phyloP scores from a whole-genome alignment of 371 early-diverging fungal genomes.

The Quaeritorhiza haematococci region DNA sequence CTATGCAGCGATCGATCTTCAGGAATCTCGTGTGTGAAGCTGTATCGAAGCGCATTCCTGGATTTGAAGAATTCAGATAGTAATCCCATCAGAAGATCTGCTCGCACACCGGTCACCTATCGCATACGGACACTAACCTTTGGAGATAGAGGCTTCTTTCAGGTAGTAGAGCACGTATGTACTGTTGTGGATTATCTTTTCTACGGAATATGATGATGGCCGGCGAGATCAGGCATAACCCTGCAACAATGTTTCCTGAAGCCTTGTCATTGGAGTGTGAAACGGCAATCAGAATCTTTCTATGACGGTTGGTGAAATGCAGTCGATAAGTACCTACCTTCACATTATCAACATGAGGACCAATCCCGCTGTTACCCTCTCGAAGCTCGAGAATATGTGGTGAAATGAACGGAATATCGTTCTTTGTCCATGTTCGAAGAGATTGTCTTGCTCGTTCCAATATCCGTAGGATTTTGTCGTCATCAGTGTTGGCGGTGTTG shows the following conservation, averaged over 20 bases:
- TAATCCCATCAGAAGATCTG: no score
- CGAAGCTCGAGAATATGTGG: constrained; percentile 41
- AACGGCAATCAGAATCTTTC: background rate
- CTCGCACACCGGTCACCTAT: no score
- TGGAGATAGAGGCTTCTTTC: constrained; percentile 51
- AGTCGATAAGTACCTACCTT: constrained; percentile 20
- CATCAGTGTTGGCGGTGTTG: background rate
- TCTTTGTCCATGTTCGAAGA: background rate
- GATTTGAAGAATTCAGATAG: no score
- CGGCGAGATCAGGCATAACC: constrained; percentile 46
- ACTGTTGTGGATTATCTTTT: constrained; percentile 26
- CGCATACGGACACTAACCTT: no score
- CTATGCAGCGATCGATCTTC: no score
- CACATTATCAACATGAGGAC: constrained; percentile 55
- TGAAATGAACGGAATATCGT: constrained; percentile 10
- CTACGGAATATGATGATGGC: constrained; percentile 49
- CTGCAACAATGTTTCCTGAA: constrained; percentile 51
- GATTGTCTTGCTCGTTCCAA: background rate
- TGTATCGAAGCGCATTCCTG: no score
- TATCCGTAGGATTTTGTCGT: background rate
- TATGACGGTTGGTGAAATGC: background rate
- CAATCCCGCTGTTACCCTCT: constrained; percentile 40
- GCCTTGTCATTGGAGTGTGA: constrained; percentile 17
- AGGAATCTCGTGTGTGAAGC: no score
- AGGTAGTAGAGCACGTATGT: constrained; percentile 41